Evolutionary conservation across 2,329 filamentous ascomycete species (phyloP).

Genomic region (Fusarium sp.): DNA sequence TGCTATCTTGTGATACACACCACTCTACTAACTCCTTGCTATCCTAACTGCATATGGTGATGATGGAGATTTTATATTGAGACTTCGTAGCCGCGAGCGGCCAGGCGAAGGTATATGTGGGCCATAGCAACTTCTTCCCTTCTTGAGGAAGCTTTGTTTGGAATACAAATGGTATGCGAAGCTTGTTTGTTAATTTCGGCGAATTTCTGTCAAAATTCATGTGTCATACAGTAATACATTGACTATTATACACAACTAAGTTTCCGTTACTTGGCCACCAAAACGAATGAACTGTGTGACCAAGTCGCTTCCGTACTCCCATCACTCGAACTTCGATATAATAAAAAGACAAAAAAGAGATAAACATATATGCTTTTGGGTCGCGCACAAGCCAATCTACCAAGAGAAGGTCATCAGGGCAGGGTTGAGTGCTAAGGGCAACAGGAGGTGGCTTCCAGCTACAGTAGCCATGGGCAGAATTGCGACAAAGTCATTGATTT

Average conservation of each 20-base stretch:
- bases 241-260: not conserved
- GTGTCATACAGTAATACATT: not conserved
- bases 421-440: conserved; percentile 82
- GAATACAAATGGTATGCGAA: not conserved
- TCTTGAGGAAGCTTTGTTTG: not conserved
- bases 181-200: no score
- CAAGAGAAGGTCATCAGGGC: conserved; percentile 84
- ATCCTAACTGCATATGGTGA: no score
- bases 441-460: conserved; percentile 74
- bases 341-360: conserved; percentile 1
- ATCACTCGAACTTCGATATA: not conserved
- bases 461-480: conserved; percentile 82
- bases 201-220: no score
- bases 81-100: not conserved
- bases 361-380: conserved; percentile 15
- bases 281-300: conserved; percentile 22
- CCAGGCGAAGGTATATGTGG: not conserved
- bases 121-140: not conserved
- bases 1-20: not conserved
- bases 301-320: conserved; percentile 26
- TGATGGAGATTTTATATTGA: not conserved
- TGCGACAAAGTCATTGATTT: conserved; percentile 78
- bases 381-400: conserved; percentile 54
- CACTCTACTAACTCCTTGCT: not conserved
- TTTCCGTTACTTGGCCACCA: not conserved